Percentiles rank a stretch among this genome's conserved stretches.
phyloP scores from a whole-genome alignment of 306 rosid genomes.

The Prunus fruticosa region DNA sequence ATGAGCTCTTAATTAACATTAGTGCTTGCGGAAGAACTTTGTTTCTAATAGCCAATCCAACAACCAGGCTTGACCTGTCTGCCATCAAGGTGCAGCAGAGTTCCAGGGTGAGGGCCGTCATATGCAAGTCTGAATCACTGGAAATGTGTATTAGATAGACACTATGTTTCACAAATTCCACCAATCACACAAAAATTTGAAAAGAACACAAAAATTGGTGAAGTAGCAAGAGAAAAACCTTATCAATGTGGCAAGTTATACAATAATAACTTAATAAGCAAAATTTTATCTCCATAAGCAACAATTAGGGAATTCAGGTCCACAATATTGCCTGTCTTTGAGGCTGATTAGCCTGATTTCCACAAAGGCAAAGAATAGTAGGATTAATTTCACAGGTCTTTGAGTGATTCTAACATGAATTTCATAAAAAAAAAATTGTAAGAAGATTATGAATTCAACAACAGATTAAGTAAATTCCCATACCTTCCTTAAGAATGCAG shows the following conservation, averaged over 20 bases:
- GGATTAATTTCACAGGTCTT: constrained; percentile 5
- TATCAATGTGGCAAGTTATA: constrained; percentile 81
- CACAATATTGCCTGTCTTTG: constrained; percentile 94
- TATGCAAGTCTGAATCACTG: constrained; percentile 99
- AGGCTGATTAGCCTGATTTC: constrained; percentile 88
- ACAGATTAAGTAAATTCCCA: constrained; percentile 19
- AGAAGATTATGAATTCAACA: constrained; percentile 4
- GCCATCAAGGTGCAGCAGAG: constrained; percentile 96
- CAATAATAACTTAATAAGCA: constrained; percentile 71
- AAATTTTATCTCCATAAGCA: constrained; percentile 96
- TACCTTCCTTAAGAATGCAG: constrained; percentile 95
- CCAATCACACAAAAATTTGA: not conserved
- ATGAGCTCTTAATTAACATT: constrained; percentile 79
- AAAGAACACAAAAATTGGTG: not conserved
- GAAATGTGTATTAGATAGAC: constrained; percentile 22
- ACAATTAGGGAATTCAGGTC: constrained; percentile 85
- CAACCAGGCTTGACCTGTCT: constrained; percentile 80
- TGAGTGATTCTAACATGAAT: not conserved
- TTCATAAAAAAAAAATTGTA: not conserved
- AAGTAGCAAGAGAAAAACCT: constrained; percentile 49
- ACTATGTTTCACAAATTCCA: constrained; percentile 8
- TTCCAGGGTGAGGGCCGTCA: constrained; percentile 98
- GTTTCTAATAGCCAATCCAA: constrained; percentile 91
- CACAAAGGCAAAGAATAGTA: constrained; percentile 44
- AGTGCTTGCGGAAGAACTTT: constrained; percentile 98